phyloP scores from a whole-genome alignment of 169 alveolate genomes.

The Neospora caninum region DNA sequence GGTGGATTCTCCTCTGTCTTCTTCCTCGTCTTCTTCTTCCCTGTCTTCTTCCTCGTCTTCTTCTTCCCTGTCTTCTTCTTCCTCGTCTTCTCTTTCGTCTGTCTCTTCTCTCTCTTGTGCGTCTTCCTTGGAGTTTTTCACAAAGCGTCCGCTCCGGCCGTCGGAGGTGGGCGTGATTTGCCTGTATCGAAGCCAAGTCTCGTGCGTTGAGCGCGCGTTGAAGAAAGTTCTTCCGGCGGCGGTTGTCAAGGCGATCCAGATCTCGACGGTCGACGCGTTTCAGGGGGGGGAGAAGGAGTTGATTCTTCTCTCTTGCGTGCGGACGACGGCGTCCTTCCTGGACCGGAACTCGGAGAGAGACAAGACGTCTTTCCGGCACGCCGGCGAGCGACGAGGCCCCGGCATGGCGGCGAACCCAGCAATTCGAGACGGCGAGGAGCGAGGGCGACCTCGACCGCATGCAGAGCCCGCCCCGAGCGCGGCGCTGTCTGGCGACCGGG shows the following conservation, averaged over 20 bases:
- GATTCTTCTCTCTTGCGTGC: constrained; percentile 66
- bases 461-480: no score
- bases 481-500: no score
- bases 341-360: background rate
- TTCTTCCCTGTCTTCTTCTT: background rate
- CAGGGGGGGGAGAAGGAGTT: constrained; percentile 70
- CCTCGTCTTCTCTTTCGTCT: background rate
- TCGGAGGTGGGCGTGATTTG: constrained; percentile 62
- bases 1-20: no score
- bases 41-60: background rate
- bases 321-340: constrained; percentile 17
- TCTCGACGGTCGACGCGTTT: constrained; percentile 72
- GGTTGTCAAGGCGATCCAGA: constrained; percentile 18
- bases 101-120: background rate
- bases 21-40: background rate
- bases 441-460: no score
- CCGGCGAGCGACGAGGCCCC: background rate
- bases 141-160: background rate
- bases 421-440: background rate
- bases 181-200: constrained; percentile 60
- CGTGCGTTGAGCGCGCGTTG: constrained; percentile 35
- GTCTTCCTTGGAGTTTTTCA: background rate
- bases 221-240: background rate
- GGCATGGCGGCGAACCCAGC: background rate
- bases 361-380: background rate